Conservation (phyloP, 2,329 filamentous ascomycete species). For the Lojkania enalia region DNA sequence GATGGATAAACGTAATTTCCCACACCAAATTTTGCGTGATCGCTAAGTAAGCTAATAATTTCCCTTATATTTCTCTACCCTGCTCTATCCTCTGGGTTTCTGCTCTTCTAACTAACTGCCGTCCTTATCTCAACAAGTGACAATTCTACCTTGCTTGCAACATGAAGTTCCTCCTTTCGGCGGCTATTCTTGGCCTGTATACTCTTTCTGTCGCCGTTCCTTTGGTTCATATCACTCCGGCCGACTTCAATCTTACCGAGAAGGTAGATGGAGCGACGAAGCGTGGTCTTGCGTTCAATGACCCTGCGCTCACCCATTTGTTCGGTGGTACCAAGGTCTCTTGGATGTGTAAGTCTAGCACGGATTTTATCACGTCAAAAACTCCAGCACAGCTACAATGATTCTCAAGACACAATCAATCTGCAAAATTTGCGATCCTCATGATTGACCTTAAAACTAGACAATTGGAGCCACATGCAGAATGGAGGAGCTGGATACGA, state of each 20-base stretch:
- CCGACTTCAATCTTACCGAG: not conserved
- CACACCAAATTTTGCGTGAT: too few relatives aligned
- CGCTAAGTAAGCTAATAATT: too few relatives aligned
- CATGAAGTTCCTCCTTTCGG: not conserved
- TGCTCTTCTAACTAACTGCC: too few relatives aligned
- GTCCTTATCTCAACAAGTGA: too few relatives aligned
- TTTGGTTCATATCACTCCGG: not conserved
- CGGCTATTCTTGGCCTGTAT: not conserved
- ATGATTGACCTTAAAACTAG: not conserved
- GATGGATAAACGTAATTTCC: too few relatives aligned
- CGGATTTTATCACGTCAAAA: not conserved
- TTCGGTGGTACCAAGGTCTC: constrained; percentile 54
- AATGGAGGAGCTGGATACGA: constrained; percentile 49
- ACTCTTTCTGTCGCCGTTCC: not conserved
- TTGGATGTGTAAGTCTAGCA: constrained; percentile 55
- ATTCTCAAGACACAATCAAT: too few relatives aligned
- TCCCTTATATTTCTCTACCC: too few relatives aligned
- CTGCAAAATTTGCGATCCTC: too few relatives aligned
- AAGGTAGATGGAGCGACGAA: too few relatives aligned
- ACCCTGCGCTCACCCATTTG: constrained; percentile 52
- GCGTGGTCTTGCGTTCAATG: constrained; percentile 70
- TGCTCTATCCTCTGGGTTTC: too few relatives aligned
- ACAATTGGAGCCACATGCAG: constrained; percentile 65
- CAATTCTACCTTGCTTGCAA: not conserved
- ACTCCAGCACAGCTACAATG: not conserved